Conservation (phyloP, 352 stramenopile genomes). For the Phytophthora ohioensis region DNA sequence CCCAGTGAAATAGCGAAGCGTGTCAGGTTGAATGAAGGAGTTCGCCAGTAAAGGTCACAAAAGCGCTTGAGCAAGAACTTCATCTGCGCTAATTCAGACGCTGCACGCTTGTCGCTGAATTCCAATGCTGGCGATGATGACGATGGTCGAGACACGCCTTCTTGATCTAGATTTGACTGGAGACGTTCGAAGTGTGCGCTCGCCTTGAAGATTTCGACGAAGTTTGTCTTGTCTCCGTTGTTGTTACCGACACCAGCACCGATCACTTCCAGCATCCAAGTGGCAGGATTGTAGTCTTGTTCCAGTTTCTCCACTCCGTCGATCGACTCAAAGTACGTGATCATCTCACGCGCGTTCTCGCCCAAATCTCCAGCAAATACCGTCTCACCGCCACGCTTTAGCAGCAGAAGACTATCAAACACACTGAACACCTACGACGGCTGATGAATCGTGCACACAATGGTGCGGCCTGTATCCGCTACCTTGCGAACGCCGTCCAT, state of each 20-base stretch:
- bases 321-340: conserved; percentile 32
- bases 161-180: conserved; percentile 4
- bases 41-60: conserved; percentile 23
- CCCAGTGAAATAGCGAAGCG: conserved; percentile 51
- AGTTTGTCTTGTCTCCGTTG: conserved; percentile 28
- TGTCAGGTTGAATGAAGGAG: conserved; percentile 21
- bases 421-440: conserved; percentile 86
- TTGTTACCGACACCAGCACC: conserved; percentile 47
- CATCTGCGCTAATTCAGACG: conserved; percentile 7
- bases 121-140: conserved; percentile 3
- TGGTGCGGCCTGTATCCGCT: conserved; percentile 67
- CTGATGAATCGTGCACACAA: conserved; percentile 95
- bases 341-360: conserved; percentile 47
- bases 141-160: conserved; percentile 13
- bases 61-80: conserved; percentile 31
- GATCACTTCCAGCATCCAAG: conserved; percentile 53
- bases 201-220: conserved; percentile 17
- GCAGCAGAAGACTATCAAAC: conserved; percentile 31
- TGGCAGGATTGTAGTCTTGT: conserved; percentile 80
- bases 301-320: conserved; percentile 54
- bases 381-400: conserved; percentile 47
- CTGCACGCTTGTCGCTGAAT: conserved; percentile 15
- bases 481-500: conserved; percentile 90
- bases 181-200: conserved; percentile 2
- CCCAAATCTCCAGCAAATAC: conserved; percentile 65